Percentiles rank a stretch among this genome's conserved stretches.
These are phyloP conservation scores for Beauveria sp. DNA, from an alignment of 2,329 filamentous ascomycete species.

Conservation along the genomic window DNA sequence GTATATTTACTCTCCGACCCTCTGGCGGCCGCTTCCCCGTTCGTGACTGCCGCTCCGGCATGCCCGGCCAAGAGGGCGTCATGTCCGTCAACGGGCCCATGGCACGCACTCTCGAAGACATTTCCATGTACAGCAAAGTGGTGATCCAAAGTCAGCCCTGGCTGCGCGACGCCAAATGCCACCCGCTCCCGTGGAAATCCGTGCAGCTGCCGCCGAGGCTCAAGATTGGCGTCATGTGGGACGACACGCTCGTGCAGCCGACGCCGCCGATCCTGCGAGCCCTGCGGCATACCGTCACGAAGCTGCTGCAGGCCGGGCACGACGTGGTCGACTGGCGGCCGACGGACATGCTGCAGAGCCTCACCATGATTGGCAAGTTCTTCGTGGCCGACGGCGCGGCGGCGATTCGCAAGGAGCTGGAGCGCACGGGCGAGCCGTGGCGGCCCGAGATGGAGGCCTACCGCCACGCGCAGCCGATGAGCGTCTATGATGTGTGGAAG, in stretches of 20 bases:
- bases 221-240: conserved; percentile 54
- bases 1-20: conserved; percentile 49
- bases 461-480: conserved; percentile 27
- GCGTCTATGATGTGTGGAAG: conserved; percentile 40
- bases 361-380: conserved; percentile 33
- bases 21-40: conserved; percentile 55
- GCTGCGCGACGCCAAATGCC: conserved; percentile 47
- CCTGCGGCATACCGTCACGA: conserved; percentile 36
- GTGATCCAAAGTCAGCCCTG: conserved; percentile 48
- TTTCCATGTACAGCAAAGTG: conserved; percentile 45
- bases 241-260: conserved; percentile 57
- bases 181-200: conserved; percentile 50
- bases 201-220: conserved; percentile 28
- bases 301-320: conserved; percentile 38
- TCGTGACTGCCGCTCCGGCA: conserved; percentile 42
- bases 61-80: conserved; percentile 59
- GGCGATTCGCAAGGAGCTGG: conserved; percentile 31
- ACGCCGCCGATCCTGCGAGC: conserved; percentile 58
- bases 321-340: conserved; percentile 46
- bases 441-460: conserved; percentile 30
- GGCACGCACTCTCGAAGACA: conserved; percentile 46
- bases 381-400: conserved; percentile 41
- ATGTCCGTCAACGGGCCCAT: conserved; percentile 58
- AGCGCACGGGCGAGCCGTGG: conserved; percentile 35
- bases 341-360: conserved; percentile 32